phyloP scores from a whole-genome alignment of 2,329 filamentous ascomycete genomes.

The Immersiporthe knoxdaviesiana region DNA sequence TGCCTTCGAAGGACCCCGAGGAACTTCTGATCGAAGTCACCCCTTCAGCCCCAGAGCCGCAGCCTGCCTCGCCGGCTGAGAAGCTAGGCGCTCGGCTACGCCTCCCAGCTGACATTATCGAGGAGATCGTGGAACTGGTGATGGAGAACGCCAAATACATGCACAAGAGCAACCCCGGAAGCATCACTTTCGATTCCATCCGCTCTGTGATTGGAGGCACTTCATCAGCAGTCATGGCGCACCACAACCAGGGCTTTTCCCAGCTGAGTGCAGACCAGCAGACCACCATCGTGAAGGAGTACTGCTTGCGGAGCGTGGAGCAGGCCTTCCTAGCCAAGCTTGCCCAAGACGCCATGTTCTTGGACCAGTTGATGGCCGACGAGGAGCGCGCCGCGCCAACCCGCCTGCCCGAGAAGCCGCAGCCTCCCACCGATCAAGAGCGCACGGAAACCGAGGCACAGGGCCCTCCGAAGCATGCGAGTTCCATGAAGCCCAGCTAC shows the following conservation, averaged over 20 bases:
- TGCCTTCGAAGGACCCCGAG: background rate
- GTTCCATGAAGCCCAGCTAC: background rate
- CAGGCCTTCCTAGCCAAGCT: background rate
- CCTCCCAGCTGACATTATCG: background rate
- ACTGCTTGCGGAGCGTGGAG: background rate
- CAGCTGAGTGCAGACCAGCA: background rate
- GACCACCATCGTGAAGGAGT: background rate
- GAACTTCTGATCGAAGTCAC: background rate
- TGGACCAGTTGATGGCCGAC: background rate
- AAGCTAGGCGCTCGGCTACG: background rate
- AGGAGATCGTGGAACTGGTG: background rate
- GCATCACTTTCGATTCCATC: background rate
- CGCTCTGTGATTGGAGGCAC: conserved; percentile 11
- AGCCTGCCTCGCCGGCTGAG: background rate
- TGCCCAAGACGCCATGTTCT: background rate
- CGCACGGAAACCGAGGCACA: background rate
- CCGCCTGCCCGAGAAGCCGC: background rate
- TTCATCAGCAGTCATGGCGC: conserved; percentile 2
- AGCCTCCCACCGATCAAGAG: background rate
- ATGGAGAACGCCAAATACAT: conserved; percentile 6
- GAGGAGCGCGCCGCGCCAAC: background rate
- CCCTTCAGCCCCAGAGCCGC: background rate
- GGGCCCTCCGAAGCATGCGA: background rate
- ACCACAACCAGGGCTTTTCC: background rate
- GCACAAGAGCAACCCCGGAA: background rate